Conservation (phyloP, 164 flowering plant genomes). For the Akebia trifoliata region DNA sequence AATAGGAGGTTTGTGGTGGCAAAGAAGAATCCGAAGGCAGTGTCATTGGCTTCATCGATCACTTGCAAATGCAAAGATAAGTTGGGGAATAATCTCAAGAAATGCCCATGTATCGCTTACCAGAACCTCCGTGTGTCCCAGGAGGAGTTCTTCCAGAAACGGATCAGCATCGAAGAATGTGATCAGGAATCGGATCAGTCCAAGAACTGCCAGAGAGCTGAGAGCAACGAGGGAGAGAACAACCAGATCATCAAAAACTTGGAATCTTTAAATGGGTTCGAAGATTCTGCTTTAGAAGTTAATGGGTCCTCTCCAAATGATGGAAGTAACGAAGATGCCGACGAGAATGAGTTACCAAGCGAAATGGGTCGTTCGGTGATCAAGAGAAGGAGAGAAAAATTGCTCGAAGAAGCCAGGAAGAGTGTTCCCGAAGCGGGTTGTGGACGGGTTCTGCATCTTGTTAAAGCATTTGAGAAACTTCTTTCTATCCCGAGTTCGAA, state of each 20-base stretch:
- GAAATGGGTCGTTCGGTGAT: constrained; percentile 32
- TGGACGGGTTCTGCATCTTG: constrained; percentile 77
- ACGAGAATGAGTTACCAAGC: constrained; percentile 10
- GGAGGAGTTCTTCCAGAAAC: constrained; percentile 63
- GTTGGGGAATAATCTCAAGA: constrained; percentile 20
- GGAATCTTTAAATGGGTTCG: constrained; percentile 15
- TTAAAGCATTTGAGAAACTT: constrained; percentile 76
- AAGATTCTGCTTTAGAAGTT: constrained; percentile 11
- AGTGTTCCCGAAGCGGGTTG: constrained; percentile 60
- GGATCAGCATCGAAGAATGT: background rate
- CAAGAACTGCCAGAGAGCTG: constrained; percentile 10
- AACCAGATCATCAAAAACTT: constrained; percentile 4
- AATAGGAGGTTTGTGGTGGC: constrained; percentile 78
- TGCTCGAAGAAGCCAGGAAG: constrained; percentile 57
- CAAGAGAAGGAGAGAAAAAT: constrained; percentile 58
- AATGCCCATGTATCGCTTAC: constrained; percentile 76
- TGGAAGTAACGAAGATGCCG: constrained; percentile 7
- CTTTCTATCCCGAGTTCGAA: constrained; percentile 30
- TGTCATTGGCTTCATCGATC: background rate
- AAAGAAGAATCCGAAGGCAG: constrained; percentile 47
- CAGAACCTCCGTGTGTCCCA: constrained; percentile 77
- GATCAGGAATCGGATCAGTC: constrained; percentile 7
- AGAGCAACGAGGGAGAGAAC: constrained; percentile 17
- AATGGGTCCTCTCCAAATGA: background rate
- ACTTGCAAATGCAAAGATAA: constrained; percentile 53